These are phyloP conservation scores for Aristolochia fimbriata DNA, from an alignment of 164 flowering plant species.

Conservation along the genomic window DNA sequence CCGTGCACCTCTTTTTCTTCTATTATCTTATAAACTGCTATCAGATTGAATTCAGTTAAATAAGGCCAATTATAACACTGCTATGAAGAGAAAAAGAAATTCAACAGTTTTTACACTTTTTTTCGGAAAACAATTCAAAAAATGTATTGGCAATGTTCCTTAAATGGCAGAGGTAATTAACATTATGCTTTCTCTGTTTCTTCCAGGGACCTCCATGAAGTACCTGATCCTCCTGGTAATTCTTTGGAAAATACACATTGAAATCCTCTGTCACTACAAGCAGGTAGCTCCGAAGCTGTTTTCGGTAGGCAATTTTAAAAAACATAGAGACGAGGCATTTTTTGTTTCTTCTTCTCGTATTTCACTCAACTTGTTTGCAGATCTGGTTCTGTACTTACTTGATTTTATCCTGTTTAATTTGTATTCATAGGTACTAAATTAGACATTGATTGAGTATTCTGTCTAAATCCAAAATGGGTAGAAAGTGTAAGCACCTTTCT, in stretches of 20 bases:
- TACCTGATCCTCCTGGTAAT: conserved; percentile 16
- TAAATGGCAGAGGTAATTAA: too few species aligned
- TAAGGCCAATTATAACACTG: too few species aligned
- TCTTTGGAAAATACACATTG: conserved; percentile 30
- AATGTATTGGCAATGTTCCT: not conserved
- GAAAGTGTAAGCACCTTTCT: conserved; percentile 42
- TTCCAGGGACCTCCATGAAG: conserved; percentile 36
- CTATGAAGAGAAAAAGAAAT: too few species aligned
- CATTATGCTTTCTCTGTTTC: not conserved
- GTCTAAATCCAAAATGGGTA: conserved; percentile 64
- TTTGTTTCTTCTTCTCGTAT: too few species aligned
- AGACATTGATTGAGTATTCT: conserved; percentile 45
- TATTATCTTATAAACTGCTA: too few species aligned
- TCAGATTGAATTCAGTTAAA: not conserved
- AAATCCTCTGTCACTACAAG: conserved; percentile 7
- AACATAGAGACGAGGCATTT: too few species aligned
- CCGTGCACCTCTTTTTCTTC: not conserved
- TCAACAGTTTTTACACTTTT: too few species aligned
- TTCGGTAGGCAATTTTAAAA: too few species aligned
- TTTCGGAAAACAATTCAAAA: too few species aligned
- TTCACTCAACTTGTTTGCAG: too few species aligned
- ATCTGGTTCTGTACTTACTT: too few species aligned
- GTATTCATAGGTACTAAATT: conserved; percentile 29
- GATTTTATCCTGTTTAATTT: too few species aligned
- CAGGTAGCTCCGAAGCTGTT: conserved; percentile 2